Percentiles rank a stretch among this genome's conserved stretches.
phyloP scores from a whole-genome alignment of 495 filamentous ascomycete genomes.

The Evernia prunastri region DNA sequence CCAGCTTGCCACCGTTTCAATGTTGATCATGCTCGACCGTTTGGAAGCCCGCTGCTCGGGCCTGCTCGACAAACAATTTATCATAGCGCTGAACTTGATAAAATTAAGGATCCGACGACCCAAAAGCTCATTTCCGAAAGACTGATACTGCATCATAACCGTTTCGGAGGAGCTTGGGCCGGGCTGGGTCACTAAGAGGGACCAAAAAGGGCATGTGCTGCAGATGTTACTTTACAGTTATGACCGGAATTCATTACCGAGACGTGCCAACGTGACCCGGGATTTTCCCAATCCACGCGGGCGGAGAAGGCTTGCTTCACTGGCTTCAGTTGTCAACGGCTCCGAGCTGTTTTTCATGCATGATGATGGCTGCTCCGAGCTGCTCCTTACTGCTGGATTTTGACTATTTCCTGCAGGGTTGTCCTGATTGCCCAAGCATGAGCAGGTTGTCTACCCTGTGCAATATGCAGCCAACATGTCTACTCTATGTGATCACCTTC shows the following conservation, averaged over 20 bases:
- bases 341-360: neutral
- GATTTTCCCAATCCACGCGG: neutral
- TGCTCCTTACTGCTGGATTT: too few species aligned
- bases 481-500: neutral
- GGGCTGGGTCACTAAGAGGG: neutral
- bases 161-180: neutral
- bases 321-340: too few species aligned
- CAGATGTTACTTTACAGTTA: neutral
- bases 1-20: neutral
- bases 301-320: neutral
- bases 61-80: neutral
- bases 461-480: neutral
- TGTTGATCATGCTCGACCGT: neutral
- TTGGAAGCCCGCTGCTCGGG: neutral
- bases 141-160: neutral
- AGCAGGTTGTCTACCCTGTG: neutral
- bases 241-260: neutral
- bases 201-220: neutral
- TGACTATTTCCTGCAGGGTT: neutral
- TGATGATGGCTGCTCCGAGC: neutral
- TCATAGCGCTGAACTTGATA: neutral
- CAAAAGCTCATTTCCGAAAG: neutral
- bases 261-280: neutral
- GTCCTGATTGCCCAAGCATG: neutral
- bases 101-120: neutral